phyloP scores from a whole-genome alignment of 2,329 filamentous ascomycete species.

The Penicillium paneum region DNA sequence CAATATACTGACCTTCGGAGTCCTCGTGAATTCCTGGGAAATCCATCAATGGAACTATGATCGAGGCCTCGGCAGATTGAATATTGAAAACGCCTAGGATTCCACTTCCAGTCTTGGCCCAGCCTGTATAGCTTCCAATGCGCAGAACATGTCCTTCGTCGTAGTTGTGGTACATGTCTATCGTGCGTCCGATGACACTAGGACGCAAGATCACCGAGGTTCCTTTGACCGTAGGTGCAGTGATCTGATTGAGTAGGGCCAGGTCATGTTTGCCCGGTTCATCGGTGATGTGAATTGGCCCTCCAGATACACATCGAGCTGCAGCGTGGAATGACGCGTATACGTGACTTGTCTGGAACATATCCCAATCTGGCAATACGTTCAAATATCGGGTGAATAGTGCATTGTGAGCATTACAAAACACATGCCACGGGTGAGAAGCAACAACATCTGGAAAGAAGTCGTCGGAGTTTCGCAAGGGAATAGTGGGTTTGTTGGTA shows the following conservation, averaged over 20 bases:
- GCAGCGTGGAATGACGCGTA: conserved; percentile 86
- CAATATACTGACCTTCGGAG: conserved; percentile 59
- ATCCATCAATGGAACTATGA: conserved; percentile 65
- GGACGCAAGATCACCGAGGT: conserved; percentile 80
- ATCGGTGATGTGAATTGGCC: conserved; percentile 93
- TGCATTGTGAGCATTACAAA: conserved; percentile 86
- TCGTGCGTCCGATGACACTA: conserved; percentile 67
- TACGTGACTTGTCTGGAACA: conserved; percentile 65
- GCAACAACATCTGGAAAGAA: conserved; percentile 81
- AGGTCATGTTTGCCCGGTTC: conserved; percentile 77
- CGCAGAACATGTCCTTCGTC: conserved; percentile 71
- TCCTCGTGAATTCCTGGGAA: conserved; percentile 66
- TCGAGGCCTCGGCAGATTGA: conserved; percentile 58
- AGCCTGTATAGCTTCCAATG: conserved; percentile 73
- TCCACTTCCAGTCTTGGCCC: conserved; percentile 64
- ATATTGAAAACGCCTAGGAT: conserved; percentile 87
- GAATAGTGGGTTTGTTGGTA: conserved; percentile 67
- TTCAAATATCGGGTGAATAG: conserved; percentile 82
- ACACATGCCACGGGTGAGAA: conserved; percentile 92
- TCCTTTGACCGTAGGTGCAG: conserved; percentile 66
- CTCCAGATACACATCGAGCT: conserved; percentile 82
- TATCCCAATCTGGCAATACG: conserved; percentile 78
- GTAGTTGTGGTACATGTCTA: conserved; percentile 72
- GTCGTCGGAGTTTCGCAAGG: conserved; percentile 81
- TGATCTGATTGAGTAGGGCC: conserved; percentile 74